Evolutionary conservation across 495 filamentous ascomycete genomes (phyloP).

Genomic region (Aspergillus kassunensis): DNA sequence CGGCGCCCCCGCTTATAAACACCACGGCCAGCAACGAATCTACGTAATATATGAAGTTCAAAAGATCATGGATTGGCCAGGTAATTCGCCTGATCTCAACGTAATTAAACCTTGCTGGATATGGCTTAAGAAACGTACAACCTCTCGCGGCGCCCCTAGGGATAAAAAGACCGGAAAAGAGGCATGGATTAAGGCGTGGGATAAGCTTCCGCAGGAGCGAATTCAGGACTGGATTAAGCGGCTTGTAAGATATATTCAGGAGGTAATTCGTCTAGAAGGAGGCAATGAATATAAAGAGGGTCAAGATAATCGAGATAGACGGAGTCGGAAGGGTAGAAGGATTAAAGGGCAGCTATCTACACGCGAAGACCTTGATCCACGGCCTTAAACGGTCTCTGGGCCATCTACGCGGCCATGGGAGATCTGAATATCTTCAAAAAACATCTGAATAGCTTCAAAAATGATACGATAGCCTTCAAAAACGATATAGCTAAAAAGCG

Average conservation of each 20-base stretch:
- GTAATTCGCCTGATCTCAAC: neutral
- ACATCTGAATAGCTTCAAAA: no score
- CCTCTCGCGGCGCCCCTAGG: neutral
- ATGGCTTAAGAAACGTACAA: neutral
- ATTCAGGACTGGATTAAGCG: neutral
- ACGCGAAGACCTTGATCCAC: no score
- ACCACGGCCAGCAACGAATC: neutral
- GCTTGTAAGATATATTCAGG: neutral
- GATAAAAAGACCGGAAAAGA: neutral
- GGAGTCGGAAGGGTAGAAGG: no score
- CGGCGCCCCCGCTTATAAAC: neutral
- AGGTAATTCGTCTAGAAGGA: neutral
- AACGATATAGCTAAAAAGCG: no score
- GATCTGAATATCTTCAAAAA: no score
- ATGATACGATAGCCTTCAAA: no score
- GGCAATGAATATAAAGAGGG: neutral
- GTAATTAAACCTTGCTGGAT: neutral
- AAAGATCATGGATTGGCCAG: neutral
- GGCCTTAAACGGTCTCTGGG: no score
- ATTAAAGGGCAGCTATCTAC: no score
- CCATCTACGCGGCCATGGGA: no score
- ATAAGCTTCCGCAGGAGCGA: neutral
- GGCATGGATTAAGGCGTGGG: neutral
- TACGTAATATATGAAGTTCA: neutral
- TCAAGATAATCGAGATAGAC: neutral